A percentile compares a stretch with the other conserved stretches of the same genome.
Evolutionary conservation across 208 protist species (phyloP).

Genomic region (Trypanosoma cruzi): DNA sequence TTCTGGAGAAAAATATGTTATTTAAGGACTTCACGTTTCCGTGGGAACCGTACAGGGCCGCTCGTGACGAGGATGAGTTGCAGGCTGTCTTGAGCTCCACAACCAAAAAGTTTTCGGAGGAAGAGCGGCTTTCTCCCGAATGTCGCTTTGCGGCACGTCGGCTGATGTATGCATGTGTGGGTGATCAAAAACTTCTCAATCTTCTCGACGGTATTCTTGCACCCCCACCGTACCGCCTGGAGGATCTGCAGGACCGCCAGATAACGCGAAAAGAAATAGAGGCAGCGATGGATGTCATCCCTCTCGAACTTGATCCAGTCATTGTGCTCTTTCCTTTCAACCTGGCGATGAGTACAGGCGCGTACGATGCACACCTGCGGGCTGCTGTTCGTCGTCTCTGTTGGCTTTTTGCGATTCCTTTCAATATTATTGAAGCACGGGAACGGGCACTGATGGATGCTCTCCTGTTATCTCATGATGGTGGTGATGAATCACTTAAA

Average conservation of each 20-base stretch:
- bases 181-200: slow-evolving; percentile 43
- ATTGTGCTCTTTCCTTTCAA: slow-evolving; percentile 72
- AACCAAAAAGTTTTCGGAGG: slow-evolving; percentile 6
- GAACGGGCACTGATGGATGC: slow-evolving; percentile 40
- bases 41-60: slow-evolving; percentile 50
- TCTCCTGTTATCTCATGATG: not conserved
- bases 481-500: not conserved
- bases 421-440: slow-evolving; percentile 55
- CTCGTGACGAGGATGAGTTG: slow-evolving; percentile 1
- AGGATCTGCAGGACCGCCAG: slow-evolving; percentile 32
- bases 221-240: slow-evolving; percentile 57
- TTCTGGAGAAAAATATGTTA: slow-evolving; percentile 19
- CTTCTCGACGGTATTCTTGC: slow-evolving; percentile 69
- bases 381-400: slow-evolving; percentile 64
- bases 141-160: slow-evolving; percentile 60
- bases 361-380: slow-evolving; percentile 76
- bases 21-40: slow-evolving; percentile 62
- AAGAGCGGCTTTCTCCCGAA: slow-evolving; percentile 40
- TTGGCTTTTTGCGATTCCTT: slow-evolving; percentile 66
- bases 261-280: slow-evolving; percentile 49
- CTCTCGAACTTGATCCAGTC: slow-evolving; percentile 45
- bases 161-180: slow-evolving; percentile 64
- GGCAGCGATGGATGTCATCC: slow-evolving; percentile 41
- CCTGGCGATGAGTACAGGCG: slow-evolving; percentile 49
- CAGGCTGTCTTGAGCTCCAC: slow-evolving; percentile 1